Conservation (phyloP, 768 basidiomycete species). For the Lepiota brunneoincarnata region DNA sequence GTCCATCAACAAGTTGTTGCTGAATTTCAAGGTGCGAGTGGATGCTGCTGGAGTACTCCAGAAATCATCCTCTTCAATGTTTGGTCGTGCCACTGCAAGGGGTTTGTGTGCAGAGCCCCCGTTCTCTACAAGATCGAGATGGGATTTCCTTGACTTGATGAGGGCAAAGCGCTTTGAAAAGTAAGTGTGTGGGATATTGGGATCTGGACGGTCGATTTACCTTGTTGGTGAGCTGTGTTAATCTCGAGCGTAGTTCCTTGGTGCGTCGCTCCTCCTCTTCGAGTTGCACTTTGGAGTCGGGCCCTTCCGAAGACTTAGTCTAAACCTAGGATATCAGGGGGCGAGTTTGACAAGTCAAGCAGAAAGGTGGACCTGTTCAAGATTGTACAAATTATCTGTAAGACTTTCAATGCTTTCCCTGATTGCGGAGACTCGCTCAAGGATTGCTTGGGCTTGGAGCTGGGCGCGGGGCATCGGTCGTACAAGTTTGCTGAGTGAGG, state of each 20-base stretch:
- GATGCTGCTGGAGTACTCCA: conserved; percentile 59
- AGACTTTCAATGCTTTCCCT: conserved; percentile 34
- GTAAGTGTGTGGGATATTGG: neutral
- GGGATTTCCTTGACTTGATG: conserved; percentile 7
- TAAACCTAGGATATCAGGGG: neutral
- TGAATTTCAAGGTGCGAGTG: conserved; percentile 60
- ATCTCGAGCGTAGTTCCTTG: conserved; percentile 32
- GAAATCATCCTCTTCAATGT: conserved; percentile 46
- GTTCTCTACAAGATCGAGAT: conserved; percentile 6
- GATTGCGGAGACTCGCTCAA: conserved; percentile 36
- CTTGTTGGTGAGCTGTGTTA: conserved; percentile 39
- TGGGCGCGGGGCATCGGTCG: conserved; percentile 52
- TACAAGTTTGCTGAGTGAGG: conserved; percentile 32
- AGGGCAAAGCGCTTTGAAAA: conserved; percentile 10
- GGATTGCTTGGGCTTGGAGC: conserved; percentile 39
- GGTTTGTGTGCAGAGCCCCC: conserved; percentile 1
- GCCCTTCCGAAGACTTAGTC: neutral
- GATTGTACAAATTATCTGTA: conserved; percentile 19
- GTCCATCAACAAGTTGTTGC: conserved; percentile 53
- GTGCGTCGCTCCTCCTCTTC: conserved; percentile 43
- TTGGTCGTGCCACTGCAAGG: conserved; percentile 29
- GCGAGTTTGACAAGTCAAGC: neutral
- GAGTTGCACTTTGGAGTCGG: conserved; percentile 30
- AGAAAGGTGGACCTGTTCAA: conserved; percentile 2
- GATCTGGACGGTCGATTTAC: conserved; percentile 15